These are phyloP conservation scores for Boletus reticulatus DNA, from an alignment of 768 basidiomycete species.

Conservation along the genomic window DNA sequence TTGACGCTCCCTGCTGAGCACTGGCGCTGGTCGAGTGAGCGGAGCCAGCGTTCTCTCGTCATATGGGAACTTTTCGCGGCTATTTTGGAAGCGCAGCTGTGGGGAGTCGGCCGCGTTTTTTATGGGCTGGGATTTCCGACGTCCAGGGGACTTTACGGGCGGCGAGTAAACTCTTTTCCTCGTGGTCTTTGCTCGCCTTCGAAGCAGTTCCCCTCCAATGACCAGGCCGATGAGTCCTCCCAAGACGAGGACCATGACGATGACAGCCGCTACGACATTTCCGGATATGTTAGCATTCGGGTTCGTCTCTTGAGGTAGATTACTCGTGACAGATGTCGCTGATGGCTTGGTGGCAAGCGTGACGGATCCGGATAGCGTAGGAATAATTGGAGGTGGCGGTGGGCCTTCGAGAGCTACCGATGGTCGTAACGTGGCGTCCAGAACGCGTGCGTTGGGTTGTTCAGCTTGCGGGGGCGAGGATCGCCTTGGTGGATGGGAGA, in stretches of 20 bases:
- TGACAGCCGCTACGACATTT: constrained; percentile 20
- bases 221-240: constrained; percentile 27
- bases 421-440: constrained; percentile 1
- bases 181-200: constrained; percentile 11
- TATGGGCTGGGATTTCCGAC: constrained; percentile 3
- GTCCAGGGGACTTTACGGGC: neutral
- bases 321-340: neutral
- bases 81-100: neutral
- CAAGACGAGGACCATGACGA: constrained; percentile 26
- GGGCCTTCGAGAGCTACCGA: constrained; percentile 7
- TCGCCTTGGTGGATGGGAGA: constrained; percentile 1
- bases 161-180: neutral
- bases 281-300: constrained; percentile 14
- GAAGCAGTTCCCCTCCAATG: constrained; percentile 27
- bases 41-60: constrained; percentile 13
- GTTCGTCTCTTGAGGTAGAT: constrained; percentile 1
- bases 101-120: neutral
- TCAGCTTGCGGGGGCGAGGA: neutral
- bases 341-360: constrained; percentile 7
- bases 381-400: neutral
- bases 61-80: constrained; percentile 6
- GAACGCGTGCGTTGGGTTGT: constrained; percentile 6
- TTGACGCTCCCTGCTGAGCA: constrained; percentile 9
- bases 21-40: constrained; percentile 14
- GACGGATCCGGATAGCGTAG: constrained; percentile 5